Evolutionary conservation across 169 alveolate species (phyloP), one percentile per base, ranked within the genome.

Genomic region (Plasmodium gonderi): DNA sequence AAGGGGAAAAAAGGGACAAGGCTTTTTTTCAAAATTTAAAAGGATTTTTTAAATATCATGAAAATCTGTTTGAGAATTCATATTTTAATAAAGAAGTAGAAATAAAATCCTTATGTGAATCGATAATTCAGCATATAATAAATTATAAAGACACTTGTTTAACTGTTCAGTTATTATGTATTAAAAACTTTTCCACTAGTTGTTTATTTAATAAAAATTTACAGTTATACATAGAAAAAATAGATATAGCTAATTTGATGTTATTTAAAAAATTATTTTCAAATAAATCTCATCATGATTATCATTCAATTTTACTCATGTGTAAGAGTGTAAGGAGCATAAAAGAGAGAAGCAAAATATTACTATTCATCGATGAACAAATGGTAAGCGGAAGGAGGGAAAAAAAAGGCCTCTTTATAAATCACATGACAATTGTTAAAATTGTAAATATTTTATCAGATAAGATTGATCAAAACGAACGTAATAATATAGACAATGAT

Each of bases 21-120:
- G 20, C 6, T 4, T 87, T 75, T 49, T 87, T 87, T 79, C 36
- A 33, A 75, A 74, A 64, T 36, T 67, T 76, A 7, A 77, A 60
- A 33, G 93, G 93, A 11, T 87, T 76, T 40, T 87, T 36, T 60
- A 76, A 74, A 67, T 87, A 87, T 79, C 60, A 87, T 87, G 75
- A 75, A 87, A 51, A 87, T 38, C 51, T 87, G 3, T 76, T 87
- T 67, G 51, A 54, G 47, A 40, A 87, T 75, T 75, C 29, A 14
- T 40, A 77, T 76, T 87, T 87, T 65, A 47, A 64, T 26, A 87
- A 87, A 33, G 79, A 75, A 64, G 47, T 33, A 20, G 93, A 87
- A 75, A 75, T 87, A 45, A 87, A 38, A 33, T 9, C 38, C 8
- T 8, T 87, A 2, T 87, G 93, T 47, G 90, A 87, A 76, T 23